Evolutionary conservation across 306 rosid genomes (phyloP).

Genomic region (Rosa multiflora): DNA sequence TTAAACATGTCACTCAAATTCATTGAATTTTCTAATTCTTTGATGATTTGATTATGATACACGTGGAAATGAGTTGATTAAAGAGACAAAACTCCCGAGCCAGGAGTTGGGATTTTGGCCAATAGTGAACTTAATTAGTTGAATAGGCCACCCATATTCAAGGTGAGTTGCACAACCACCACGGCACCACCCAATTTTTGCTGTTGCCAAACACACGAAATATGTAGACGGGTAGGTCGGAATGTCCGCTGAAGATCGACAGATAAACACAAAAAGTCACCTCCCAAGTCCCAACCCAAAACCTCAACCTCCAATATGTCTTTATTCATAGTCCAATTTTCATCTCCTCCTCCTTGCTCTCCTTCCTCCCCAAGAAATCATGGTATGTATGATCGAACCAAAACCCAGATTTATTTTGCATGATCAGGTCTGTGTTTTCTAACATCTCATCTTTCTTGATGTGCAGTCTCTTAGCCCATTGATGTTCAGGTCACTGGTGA

Average conservation of each 20-base stretch:
- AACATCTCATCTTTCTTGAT: background rate
- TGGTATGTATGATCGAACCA: conserved; percentile 39
- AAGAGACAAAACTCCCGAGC: background rate
- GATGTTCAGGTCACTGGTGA: conserved; percentile 60
- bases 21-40: background rate
- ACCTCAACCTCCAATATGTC: background rate
- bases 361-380: conserved; percentile 24
- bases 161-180: background rate
- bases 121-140: background rate
- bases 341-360: conserved; percentile 5
- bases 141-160: background rate
- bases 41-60: background rate
- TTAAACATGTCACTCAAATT: no score
- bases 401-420: background rate
- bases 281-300: background rate
- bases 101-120: background rate
- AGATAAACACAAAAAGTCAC: background rate
- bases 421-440: background rate
- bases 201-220: background rate
- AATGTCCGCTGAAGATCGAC: conserved; percentile 36
- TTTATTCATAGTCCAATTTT: conserved; percentile 14
- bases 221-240: conserved; percentile 41
- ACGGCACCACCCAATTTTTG: background rate
- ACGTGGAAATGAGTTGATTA: background rate
- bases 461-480: conserved; percentile 55